Conservation (phyloP, 2,329 filamentous ascomycete genomes). For the Tolypocladium inflatum region DNA sequence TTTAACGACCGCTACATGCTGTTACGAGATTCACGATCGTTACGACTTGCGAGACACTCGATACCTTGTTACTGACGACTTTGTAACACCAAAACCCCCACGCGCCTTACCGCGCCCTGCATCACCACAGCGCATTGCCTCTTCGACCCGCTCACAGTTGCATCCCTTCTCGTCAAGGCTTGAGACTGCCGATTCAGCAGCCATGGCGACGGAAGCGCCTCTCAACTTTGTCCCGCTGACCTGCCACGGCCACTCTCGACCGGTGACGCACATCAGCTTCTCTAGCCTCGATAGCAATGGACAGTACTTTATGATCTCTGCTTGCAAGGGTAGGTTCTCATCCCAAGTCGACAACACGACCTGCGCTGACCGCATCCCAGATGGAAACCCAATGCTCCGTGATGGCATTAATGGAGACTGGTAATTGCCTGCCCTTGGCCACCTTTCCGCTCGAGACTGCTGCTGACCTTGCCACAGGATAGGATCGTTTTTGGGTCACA, state of each 20-base stretch:
- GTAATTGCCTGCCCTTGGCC: slow-evolving; percentile 31
- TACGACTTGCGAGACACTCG: not conserved
- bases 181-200: slow-evolving; percentile 2
- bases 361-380: slow-evolving; percentile 35
- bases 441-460: not conserved
- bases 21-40: not conserved
- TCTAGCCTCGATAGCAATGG: slow-evolving; percentile 75
- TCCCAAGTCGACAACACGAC: not conserved
- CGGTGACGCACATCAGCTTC: slow-evolving; percentile 85
- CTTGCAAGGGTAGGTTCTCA: slow-evolving; percentile 63
- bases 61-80: not conserved
- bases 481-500: slow-evolving; percentile 95
- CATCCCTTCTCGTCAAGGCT: not conserved
- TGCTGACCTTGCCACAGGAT: slow-evolving; percentile 55
- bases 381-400: slow-evolving; percentile 97
- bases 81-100: not conserved
- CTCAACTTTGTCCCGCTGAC: slow-evolving; percentile 75
- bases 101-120: not conserved
- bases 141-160: not conserved
- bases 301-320: slow-evolving; percentile 85
- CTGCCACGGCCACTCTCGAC: slow-evolving; percentile 88
- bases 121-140: not conserved
- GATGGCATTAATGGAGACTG: slow-evolving; percentile 94
- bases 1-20: not conserved
- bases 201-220: slow-evolving; percentile 25